Evolutionary conservation across 768 basidiomycete genomes (phyloP).

Genomic region (Hortiboletus campestris): DNA sequence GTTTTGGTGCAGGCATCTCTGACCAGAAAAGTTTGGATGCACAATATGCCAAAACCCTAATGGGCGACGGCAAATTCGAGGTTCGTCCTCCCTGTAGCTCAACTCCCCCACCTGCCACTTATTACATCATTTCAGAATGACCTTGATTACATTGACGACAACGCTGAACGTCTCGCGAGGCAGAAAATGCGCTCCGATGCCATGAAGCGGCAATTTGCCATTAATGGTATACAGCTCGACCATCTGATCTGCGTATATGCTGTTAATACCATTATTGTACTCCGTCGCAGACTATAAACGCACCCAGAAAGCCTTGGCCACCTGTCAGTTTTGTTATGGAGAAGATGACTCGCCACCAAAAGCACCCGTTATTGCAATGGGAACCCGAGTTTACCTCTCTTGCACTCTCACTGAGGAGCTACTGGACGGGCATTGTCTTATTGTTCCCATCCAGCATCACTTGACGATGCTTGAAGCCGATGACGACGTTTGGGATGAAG

Average conservation of each 20-base stretch:
- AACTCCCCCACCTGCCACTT: neutral
- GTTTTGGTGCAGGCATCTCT: slow-evolving; percentile 81
- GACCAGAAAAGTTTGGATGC: slow-evolving; percentile 93
- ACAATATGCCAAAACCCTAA: slow-evolving; percentile 84
- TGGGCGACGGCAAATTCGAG: slow-evolving; percentile 85
- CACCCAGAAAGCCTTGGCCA: slow-evolving; percentile 86
- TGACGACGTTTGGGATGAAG: slow-evolving; percentile 98
- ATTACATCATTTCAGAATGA: slow-evolving; percentile 53
- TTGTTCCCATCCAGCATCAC: slow-evolving; percentile 95
- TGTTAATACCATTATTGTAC: neutral
- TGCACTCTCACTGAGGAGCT: slow-evolving; percentile 87
- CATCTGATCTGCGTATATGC: neutral
- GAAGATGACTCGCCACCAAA: slow-evolving; percentile 90
- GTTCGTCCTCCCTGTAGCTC: slow-evolving; percentile 37
- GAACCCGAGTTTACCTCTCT: slow-evolving; percentile 86
- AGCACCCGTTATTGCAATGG: slow-evolving; percentile 86
- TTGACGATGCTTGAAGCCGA: slow-evolving; percentile 89
- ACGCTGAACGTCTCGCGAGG: slow-evolving; percentile 87
- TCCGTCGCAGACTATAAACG: slow-evolving; percentile 76
- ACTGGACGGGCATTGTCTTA: slow-evolving; percentile 89
- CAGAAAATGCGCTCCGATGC: slow-evolving; percentile 96
- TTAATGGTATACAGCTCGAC: slow-evolving; percentile 64
- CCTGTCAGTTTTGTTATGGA: slow-evolving; percentile 87
- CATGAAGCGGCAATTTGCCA: slow-evolving; percentile 96
- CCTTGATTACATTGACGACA: slow-evolving; percentile 95